Percentiles rank a stretch among this genome's conserved stretches.
These are phyloP conservation scores for Pseudocercospora eumusae DNA, from an alignment of 2,329 filamentous ascomycete species.

Conservation along the genomic window DNA sequence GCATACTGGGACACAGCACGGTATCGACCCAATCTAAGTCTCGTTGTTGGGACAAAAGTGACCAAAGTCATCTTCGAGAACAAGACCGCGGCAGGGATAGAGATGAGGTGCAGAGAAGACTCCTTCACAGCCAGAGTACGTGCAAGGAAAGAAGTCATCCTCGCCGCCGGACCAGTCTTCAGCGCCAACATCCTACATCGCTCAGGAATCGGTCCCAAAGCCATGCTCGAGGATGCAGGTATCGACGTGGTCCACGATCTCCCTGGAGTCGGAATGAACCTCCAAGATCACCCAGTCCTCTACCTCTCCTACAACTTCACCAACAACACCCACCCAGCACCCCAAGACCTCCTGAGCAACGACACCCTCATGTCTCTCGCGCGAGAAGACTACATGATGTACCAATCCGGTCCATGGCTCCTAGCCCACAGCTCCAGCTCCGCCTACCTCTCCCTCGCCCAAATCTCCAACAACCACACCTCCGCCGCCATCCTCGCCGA, in stretches of 20 bases:
- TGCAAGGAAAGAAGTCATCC: conserved; percentile 52
- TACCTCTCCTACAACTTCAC: conserved; percentile 23
- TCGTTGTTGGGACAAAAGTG: conserved; percentile 18
- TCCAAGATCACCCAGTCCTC: conserved; percentile 50
- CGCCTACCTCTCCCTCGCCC: conserved; percentile 27
- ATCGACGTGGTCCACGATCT: conserved; percentile 47
- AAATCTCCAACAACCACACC: not conserved
- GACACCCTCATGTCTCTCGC: conserved; percentile 11
- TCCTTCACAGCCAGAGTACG: conserved; percentile 14
- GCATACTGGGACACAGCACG: conserved; percentile 38
- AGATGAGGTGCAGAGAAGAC: conserved; percentile 16
- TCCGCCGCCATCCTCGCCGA: conserved; percentile 21
- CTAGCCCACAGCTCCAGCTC: conserved; percentile 25
- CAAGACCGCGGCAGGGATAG: conserved; percentile 5
- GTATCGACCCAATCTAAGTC: conserved; percentile 35
- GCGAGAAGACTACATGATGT: conserved; percentile 18
- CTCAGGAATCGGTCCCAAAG: conserved; percentile 57
- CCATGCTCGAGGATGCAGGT: conserved; percentile 45
- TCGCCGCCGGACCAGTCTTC: conserved; percentile 59
- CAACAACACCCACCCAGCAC: conserved; percentile 18
- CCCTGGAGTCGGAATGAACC: conserved; percentile 51
- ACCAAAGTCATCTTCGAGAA: conserved; percentile 7
- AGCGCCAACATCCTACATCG: conserved; percentile 61
- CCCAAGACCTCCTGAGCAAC: conserved; percentile 19
- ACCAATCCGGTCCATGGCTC: conserved; percentile 19